Conservation (phyloP, 768 basidiomycete species). For the Trametes maxima region DNA sequence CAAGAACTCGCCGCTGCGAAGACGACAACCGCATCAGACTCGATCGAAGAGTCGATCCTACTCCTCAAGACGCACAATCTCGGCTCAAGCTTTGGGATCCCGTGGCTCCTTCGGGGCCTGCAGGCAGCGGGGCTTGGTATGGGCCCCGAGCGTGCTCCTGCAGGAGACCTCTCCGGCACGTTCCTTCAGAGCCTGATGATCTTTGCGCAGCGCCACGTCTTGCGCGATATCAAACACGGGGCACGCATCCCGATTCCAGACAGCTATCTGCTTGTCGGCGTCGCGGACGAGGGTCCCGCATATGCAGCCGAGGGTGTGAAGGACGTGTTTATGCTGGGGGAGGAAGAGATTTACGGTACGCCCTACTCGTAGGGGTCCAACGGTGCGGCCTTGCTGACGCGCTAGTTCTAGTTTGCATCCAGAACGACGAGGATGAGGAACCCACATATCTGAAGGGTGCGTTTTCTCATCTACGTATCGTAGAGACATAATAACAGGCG, state of each 20-base stretch:
- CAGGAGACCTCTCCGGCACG: slow-evolving; percentile 19
- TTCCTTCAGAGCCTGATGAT: slow-evolving; percentile 30
- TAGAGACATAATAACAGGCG: background rate
- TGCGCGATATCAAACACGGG: slow-evolving; percentile 74
- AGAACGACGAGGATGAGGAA: slow-evolving; percentile 48
- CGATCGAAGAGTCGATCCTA: slow-evolving; percentile 47
- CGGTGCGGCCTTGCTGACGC: background rate
- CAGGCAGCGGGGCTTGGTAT: slow-evolving; percentile 34
- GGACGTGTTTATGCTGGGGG: slow-evolving; percentile 55
- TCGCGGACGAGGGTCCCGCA: slow-evolving; percentile 80
- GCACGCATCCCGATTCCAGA: slow-evolving; percentile 74
- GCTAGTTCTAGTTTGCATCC: slow-evolving; percentile 54
- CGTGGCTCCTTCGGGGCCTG: slow-evolving; percentile 53
- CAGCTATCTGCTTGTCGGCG: slow-evolving; percentile 72
- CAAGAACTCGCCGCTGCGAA: slow-evolving; percentile 61
- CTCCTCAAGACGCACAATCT: slow-evolving; percentile 54
- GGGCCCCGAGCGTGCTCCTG: slow-evolving; percentile 10
- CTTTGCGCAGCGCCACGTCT: slow-evolving; percentile 61
- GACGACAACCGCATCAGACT: slow-evolving; percentile 62
- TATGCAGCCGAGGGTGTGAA: slow-evolving; percentile 51
- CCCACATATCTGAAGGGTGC: slow-evolving; percentile 62
- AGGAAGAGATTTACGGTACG: slow-evolving; percentile 70
- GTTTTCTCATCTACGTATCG: background rate
- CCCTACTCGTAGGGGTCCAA: background rate
- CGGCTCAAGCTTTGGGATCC: slow-evolving; percentile 50